Evolutionary conservation across 805 yeast genomes (phyloP), one percentile per base, ranked within the genome.

Genomic region (Clavispora asparagi): DNA sequence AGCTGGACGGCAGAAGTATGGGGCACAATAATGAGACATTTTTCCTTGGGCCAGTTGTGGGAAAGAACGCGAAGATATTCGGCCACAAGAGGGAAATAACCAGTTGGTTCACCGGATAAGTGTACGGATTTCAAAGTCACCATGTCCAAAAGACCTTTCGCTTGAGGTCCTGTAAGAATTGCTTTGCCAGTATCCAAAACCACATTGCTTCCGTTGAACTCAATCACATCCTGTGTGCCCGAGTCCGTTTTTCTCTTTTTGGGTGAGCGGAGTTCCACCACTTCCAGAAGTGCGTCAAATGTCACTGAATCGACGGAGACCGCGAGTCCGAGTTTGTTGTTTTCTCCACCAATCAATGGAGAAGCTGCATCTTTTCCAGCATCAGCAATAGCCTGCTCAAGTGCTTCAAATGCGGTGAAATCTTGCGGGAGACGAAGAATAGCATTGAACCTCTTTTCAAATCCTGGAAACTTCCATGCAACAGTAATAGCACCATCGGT

Each of bases 391-490:
- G 27, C 10, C 16, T 41, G 16, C 35, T 39, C 11, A 26, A 14
- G 39, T 40, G 41, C 17, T 41, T 43, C 13, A 28, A 41, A 28
- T 32, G 27, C 14, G 11, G 8, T 19, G 4, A 33, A 33, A 17
- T 14, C 8, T 17, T 33, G 37, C 12, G 37, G 37, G 17, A 33
- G 37, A 5, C 25, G 25, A 33, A 54, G 36, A 11, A 54, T 26
- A 0, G 51, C 53, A 33, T 52, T 54, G 25, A 46, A 50, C 3
- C 49, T 43, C 14, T 43, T 42, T 25, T 50, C 56, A 17, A 41
- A 43, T 3, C 47, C 53, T 7, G 40, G 23, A 2, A 23, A 31
- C 10, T 10, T 33, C 51, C 56, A 51, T 4, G 12, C 19, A 9
- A 43, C 26, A 4, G 25, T 16, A 9, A 40, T 7, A 9, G 16